Base-by-base conservation (phyloP, 192 early-diverging fungal species). In the Backusella tarrabulga region DNA sequence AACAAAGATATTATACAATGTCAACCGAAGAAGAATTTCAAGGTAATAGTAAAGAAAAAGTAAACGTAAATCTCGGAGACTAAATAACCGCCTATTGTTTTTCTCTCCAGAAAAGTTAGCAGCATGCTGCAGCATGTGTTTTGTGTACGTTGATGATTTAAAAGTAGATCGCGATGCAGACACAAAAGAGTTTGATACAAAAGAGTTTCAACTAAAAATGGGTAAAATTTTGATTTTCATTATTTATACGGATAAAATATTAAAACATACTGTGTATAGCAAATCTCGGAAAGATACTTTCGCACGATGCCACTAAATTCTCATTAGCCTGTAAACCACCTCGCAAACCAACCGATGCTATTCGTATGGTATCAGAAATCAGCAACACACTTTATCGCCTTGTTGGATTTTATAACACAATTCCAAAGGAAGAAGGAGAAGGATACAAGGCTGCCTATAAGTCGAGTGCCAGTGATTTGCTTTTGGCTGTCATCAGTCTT, bases 321-420 rank as follows among this genome's bases (percentile, higher is more conserved):
- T 56, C 77, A 23, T 68, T 82, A 50, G 76, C 80, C 3, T 82
- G 80, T 54, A 82, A 82, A 50, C 80, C 80, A 50, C 80, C 80
- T 72, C 68, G 77, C 34, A 74, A 82, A 50, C 60, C 77, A 4
- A 34, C 15, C 0, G 80, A 82, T 44, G 69, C 68, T 38, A 46
- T 72, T 8, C 50, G 44, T 4, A 78, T 82, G 80, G 52, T 78
- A 32, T 1, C 29, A 66, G 80, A 77, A 52, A 68, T 82, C 29
- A 54, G 60, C 19, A 75, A 78, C 21, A 82, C 80, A 4, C 0
- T 82, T 8, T 66, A 72, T 19, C 80, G 80, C 19, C 38, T 78
- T 15, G 56, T 75, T 70, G 80, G 80, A 67, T 82, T 82, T 36
- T 77, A 72, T 32, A 56, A 82, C 42, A 68, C 73, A 5, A 78